These are phyloP conservation scores for Malassezia furfur DNA, from an alignment of 1,284 basidiomycete species.

Conservation along the genomic window DNA sequence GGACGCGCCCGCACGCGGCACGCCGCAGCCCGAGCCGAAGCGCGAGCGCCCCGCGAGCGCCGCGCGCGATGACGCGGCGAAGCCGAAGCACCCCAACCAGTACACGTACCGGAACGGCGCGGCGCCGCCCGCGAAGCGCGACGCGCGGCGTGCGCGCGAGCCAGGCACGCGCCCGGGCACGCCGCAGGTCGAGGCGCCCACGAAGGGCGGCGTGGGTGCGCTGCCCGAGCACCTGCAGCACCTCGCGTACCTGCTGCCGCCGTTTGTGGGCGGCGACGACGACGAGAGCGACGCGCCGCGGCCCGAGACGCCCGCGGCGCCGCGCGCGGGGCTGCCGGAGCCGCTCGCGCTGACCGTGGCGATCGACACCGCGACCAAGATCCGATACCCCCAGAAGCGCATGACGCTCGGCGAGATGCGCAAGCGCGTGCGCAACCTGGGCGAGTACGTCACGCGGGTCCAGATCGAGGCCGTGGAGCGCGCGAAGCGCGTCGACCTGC, in stretches of 20 bases:
- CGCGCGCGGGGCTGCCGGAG: constrained; percentile 14
- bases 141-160: constrained; percentile 5
- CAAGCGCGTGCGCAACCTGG: constrained; percentile 78
- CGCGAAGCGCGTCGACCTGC: constrained; percentile 37
- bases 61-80: constrained; percentile 10
- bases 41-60: constrained; percentile 15
- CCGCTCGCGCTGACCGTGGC: constrained; percentile 30
- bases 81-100: constrained; percentile 51
- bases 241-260: constrained; percentile 72
- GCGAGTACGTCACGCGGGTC: constrained; percentile 65
- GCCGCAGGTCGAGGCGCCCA: constrained; percentile 23
- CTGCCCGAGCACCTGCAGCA: constrained; percentile 88
- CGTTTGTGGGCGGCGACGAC: constrained; percentile 51
- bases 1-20: not conserved
- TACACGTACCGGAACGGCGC: constrained; percentile 51
- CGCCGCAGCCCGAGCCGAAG: constrained; percentile 1
- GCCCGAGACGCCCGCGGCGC: constrained; percentile 2
- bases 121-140: constrained; percentile 20
- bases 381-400: constrained; percentile 85
- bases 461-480: constrained; percentile 49
- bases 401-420: constrained; percentile 94
- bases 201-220: constrained; percentile 48
- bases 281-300: not conserved
- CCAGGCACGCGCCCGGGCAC: constrained; percentile 26
- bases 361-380: constrained; percentile 75